These are phyloP conservation scores for Nannochloris sp. DNA, from an alignment of 139 green algal genomes.

Conservation along the genomic window DNA sequence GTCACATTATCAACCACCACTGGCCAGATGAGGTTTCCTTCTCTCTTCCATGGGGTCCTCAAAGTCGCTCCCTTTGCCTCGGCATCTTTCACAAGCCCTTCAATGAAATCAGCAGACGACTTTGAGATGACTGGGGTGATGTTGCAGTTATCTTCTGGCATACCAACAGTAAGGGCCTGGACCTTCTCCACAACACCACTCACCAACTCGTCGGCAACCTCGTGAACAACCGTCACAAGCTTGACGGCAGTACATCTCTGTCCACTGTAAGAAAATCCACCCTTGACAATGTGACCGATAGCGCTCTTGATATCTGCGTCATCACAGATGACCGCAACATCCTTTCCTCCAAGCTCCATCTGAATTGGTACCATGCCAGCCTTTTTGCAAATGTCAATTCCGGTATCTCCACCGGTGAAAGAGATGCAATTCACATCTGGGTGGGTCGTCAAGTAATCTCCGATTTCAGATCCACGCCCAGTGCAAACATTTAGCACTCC, in stretches of 20 bases:
- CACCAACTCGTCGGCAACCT: conserved; percentile 18
- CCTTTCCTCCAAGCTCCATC: conserved; percentile 98
- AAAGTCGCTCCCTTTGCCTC: conserved; percentile 59
- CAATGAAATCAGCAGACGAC: conserved; percentile 85
- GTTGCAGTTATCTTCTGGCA: conserved; percentile 74
- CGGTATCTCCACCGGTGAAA: conserved; percentile 81
- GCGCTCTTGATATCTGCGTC: conserved; percentile 86
- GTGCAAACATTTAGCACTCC: conserved; percentile 77
- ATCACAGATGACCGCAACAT: conserved; percentile 81
- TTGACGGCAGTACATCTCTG: conserved; percentile 93
- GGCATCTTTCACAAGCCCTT: conserved; percentile 71
- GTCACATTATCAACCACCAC: conserved; percentile 83
- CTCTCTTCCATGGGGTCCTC: conserved; percentile 51
- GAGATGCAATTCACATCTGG: conserved; percentile 74
- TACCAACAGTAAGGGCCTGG: conserved; percentile 69
- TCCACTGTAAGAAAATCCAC: conserved; percentile 81
- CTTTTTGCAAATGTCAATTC: conserved; percentile 72
- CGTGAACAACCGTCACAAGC: conserved; percentile 27
- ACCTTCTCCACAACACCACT: conserved; percentile 40
- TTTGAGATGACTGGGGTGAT: conserved; percentile 86
- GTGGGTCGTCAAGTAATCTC: conserved; percentile 91
- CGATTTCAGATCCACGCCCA: conserved; percentile 82
- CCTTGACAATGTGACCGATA: conserved; percentile 86
- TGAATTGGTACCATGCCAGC: conserved; percentile 89
- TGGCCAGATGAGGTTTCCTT: conserved; percentile 93